Conservation (phyloP, 331 rosid species). For the Malus hybrid region DNA sequence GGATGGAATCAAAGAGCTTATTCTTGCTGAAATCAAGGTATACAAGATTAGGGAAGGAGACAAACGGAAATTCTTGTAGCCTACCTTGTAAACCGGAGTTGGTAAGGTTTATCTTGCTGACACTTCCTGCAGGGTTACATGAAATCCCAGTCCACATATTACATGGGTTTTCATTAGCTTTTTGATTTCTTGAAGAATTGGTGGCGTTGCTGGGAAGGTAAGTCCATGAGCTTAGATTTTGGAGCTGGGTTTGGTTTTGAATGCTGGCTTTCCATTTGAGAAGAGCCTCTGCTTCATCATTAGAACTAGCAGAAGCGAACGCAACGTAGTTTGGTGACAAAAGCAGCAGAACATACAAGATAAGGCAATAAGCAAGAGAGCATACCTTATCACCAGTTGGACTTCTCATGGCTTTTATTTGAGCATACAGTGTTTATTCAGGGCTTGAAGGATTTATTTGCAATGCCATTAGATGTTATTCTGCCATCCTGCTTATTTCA, state of each 20-base stretch:
- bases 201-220: too few relatives aligned
- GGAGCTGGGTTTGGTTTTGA: too few relatives aligned
- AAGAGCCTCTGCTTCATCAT: too few relatives aligned
- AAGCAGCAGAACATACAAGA: too few relatives aligned
- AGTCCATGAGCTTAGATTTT: too few relatives aligned
- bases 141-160: background rate
- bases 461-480: background rate
- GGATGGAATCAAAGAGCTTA: background rate
- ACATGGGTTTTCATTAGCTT: background rate
- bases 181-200: too few relatives aligned
- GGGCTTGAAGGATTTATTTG: background rate
- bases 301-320: too few relatives aligned
- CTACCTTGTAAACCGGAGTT: conserved; percentile 1
- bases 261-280: too few relatives aligned
- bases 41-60: background rate
- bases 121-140: too few relatives aligned
- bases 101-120: background rate
- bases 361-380: background rate
- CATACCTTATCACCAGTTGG: background rate
- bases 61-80: conserved; percentile 1
- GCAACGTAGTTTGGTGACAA: too few relatives aligned
- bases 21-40: conserved; percentile 2
- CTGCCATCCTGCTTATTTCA: too few relatives aligned
- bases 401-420: background rate
- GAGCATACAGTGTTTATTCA: too few relatives aligned